Evolutionary conservation across 2,329 filamentous ascomycete genomes (phyloP).

Genomic region (Pestalotiopsis sp.): DNA sequence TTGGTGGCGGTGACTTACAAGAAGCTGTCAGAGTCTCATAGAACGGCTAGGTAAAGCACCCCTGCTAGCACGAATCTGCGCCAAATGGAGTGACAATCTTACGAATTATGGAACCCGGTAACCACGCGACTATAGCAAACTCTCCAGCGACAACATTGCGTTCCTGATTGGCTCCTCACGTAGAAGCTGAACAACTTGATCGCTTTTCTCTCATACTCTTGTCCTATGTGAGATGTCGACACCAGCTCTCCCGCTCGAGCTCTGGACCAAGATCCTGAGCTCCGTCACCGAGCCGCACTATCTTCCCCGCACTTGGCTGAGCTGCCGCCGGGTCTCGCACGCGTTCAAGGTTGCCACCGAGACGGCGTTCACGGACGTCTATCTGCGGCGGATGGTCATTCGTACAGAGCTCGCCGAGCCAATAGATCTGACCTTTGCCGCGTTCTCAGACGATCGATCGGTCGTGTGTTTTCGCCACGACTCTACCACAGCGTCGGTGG

Average conservation of each 20-base stretch:
- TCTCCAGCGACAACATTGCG: too few species aligned
- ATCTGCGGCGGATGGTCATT: conserved; percentile 5
- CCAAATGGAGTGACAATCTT: too few species aligned
- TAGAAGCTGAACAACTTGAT: too few species aligned
- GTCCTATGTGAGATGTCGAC: background rate
- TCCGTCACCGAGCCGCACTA: conserved; percentile 2
- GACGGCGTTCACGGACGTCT: conserved; percentile 8
- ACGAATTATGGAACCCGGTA: too few species aligned
- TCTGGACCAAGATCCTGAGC: conserved; percentile 12
- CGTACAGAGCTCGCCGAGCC: conserved; percentile 3
- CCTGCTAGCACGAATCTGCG: too few species aligned
- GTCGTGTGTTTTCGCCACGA: background rate
- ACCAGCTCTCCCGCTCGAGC: conserved; percentile 8
- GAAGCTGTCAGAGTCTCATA: too few species aligned
- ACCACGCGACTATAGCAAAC: too few species aligned
- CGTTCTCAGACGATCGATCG: background rate
- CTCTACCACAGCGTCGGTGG: background rate
- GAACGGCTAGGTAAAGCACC: too few species aligned
- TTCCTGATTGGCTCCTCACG: too few species aligned
- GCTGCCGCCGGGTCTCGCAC: conserved; percentile 11
- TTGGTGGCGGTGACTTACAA: too few species aligned
- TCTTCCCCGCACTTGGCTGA: conserved; percentile 12
- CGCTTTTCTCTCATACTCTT: too few species aligned
- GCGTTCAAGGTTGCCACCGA: conserved; percentile 13
- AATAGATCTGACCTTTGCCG: conserved; percentile 1